phyloP scores from a whole-genome alignment of 2,329 filamentous ascomycete genomes.

The Alternaria triticimaculans region DNA sequence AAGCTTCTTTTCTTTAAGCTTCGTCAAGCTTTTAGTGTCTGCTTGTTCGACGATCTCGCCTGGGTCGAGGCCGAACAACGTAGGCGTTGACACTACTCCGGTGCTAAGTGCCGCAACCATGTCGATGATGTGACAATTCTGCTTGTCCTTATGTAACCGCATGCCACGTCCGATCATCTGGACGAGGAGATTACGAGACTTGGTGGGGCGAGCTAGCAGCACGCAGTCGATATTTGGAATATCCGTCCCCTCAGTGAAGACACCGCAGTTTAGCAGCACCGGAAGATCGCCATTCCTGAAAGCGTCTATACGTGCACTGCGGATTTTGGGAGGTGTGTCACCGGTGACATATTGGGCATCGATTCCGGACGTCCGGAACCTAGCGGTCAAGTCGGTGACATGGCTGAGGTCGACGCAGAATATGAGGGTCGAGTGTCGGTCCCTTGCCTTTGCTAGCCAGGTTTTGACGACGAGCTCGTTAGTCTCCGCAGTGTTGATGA shows the following conservation, averaged over 20 bases:
- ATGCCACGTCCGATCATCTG: constrained; percentile 98
- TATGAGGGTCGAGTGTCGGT: constrained; percentile 82
- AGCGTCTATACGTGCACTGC: constrained; percentile 72
- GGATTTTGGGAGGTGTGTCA: constrained; percentile 72
- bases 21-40: constrained; percentile 66
- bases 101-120: constrained; percentile 87
- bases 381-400: constrained; percentile 74
- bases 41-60: constrained; percentile 74
- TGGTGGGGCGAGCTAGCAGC: constrained; percentile 83
- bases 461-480: constrained; percentile 86
- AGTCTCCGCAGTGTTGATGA: constrained; percentile 79
- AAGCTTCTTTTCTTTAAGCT: constrained; percentile 59
- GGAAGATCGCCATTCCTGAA: constrained; percentile 82
- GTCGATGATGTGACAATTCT: constrained; percentile 93
- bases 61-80: constrained; percentile 90
- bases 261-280: constrained; percentile 90
- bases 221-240: constrained; percentile 98
- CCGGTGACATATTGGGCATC: constrained; percentile 89
- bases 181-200: constrained; percentile 88
- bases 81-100: constrained; percentile 89
- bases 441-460: constrained; percentile 79
- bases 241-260: constrained; percentile 97
- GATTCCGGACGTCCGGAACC: constrained; percentile 77
- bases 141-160: constrained; percentile 79
- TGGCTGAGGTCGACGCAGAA: constrained; percentile 94